phyloP scores from a whole-genome alignment of 169 alveolate species.

The Babesia bigemina region DNA sequence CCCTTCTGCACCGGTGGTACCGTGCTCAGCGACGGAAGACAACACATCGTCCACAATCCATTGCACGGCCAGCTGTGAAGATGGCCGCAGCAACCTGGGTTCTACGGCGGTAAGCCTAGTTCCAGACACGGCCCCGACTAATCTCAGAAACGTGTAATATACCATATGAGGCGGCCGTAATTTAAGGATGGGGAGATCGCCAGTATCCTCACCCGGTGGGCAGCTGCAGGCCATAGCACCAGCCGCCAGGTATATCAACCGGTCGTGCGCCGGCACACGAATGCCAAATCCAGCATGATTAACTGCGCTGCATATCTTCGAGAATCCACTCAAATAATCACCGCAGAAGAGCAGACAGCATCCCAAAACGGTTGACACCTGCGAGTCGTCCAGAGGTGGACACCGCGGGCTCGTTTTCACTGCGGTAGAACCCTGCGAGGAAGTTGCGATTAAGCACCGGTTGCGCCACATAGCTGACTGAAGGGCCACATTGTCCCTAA shows the following conservation, averaged over 20 bases:
- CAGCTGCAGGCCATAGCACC: constrained; percentile 2
- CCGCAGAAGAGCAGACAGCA: constrained; percentile 12
- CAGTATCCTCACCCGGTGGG: not conserved
- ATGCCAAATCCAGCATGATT: not conserved
- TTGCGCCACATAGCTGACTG: not conserved
- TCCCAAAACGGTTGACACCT: constrained; percentile 7
- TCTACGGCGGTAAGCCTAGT: not conserved
- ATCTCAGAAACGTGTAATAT: constrained; percentile 13
- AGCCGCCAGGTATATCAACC: constrained; percentile 22
- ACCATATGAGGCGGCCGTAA: constrained; percentile 3
- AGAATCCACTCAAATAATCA: not conserved
- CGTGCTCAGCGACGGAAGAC: not conserved
- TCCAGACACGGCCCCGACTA: constrained; percentile 2
- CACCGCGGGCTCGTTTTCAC: not conserved
- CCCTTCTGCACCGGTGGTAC: no score
- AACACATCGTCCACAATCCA: constrained; percentile 8
- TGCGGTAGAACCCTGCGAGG: not conserved
- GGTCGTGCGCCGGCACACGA: not conserved
- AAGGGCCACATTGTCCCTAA: not conserved
- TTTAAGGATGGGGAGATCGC: not conserved
- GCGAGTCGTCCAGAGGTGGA: constrained; percentile 4
- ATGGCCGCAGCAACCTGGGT: not conserved
- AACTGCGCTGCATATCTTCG: constrained; percentile 12
- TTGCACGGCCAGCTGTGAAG: not conserved
- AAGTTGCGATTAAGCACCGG: not conserved